phyloP scores from a whole-genome alignment of 768 basidiomycete species.

The Lactifluus hygrophoroides region DNA sequence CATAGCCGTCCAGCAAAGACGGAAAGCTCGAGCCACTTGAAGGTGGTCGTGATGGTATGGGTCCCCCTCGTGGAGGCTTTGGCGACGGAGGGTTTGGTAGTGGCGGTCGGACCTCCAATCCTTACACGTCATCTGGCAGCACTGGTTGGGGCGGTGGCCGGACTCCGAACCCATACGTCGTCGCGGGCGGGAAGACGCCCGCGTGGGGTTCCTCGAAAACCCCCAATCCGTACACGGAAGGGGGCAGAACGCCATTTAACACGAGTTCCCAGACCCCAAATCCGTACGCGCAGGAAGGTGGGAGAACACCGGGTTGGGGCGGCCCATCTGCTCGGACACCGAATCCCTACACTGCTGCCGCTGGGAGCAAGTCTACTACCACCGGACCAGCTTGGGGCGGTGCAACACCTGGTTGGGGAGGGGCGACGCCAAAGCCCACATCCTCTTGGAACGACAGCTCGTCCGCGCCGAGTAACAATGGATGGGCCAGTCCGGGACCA shows the following conservation, averaged over 20 bases:
- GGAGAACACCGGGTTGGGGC: constrained; percentile 47
- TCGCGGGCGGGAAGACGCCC: constrained; percentile 26
- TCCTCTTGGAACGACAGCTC: constrained; percentile 13
- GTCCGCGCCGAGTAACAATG: constrained; percentile 10
- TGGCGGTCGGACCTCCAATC: constrained; percentile 16
- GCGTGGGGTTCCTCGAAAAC: constrained; percentile 37
- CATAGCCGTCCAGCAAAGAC: constrained; percentile 37
- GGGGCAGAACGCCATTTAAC: constrained; percentile 67
- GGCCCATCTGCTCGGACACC: constrained; percentile 43
- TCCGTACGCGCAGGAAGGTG: constrained; percentile 44
- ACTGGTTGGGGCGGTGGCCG: constrained; percentile 22
- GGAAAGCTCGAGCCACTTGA: constrained; percentile 49
- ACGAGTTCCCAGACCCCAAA: constrained; percentile 60
- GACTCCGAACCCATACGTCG: constrained; percentile 32
- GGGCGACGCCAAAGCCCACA: constrained; percentile 18
- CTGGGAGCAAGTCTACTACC: constrained; percentile 30
- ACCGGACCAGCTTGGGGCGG: constrained; percentile 42
- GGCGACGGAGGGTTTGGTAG: constrained; percentile 16
- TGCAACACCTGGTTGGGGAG: constrained; percentile 24
- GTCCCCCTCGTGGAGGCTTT: constrained; percentile 28
- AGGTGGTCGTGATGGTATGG: constrained; percentile 27
- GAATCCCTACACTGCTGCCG: constrained; percentile 36
- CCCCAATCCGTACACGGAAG: constrained; percentile 56
- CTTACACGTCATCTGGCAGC: constrained; percentile 19
- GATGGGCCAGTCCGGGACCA: constrained; percentile 26